Percentiles rank a stretch among this genome's conserved stretches.
Conservation (phyloP, 2,329 filamentous ascomycete species). For the Cladosporium colombiae region DNA sequence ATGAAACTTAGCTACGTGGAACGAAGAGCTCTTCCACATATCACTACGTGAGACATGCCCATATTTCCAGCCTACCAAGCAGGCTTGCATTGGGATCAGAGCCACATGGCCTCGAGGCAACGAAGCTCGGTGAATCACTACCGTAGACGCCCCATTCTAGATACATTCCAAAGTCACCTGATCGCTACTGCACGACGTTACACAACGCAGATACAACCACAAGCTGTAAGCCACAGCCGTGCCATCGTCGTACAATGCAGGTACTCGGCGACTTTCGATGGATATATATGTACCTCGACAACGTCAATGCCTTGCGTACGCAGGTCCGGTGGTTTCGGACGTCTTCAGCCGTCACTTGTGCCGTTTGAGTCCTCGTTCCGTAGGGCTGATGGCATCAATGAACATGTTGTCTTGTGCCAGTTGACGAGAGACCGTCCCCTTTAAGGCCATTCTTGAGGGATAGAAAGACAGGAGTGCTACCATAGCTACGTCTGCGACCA, state of each 20-base stretch:
- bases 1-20: background rate
- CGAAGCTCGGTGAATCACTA: background rate
- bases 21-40: background rate
- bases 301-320: background rate
- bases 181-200: background rate
- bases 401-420: background rate
- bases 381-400: background rate
- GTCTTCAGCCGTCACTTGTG: background rate
- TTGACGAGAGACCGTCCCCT: background rate
- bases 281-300: background rate
- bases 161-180: background rate
- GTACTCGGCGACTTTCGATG: background rate
- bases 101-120: background rate
- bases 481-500: background rate
- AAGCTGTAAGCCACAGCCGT: background rate
- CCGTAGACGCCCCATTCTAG: background rate
- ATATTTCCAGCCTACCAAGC: too few species aligned
- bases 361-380: background rate
- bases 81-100: too few species aligned
- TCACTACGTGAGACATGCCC: background rate
- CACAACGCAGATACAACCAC: background rate
- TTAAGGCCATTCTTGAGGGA: background rate
- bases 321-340: background rate
- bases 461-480: background rate
- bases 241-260: background rate